Conservation (phyloP, 192 early-diverging fungal genomes). For the Coemansia asiatica region DNA sequence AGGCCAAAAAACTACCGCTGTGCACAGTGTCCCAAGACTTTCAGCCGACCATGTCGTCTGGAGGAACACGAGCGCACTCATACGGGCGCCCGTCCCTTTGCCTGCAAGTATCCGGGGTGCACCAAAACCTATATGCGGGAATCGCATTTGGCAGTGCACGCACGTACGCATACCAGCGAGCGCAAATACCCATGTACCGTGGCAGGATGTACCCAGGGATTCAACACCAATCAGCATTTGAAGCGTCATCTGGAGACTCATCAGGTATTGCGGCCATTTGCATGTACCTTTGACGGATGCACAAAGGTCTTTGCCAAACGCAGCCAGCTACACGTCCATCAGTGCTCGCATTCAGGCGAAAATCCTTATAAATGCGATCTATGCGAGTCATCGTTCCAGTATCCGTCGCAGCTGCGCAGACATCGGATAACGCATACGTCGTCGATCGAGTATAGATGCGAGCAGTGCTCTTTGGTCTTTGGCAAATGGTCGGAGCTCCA, state of each 20-base stretch:
- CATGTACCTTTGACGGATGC: slow-evolving; percentile 39
- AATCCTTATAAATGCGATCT: slow-evolving; percentile 43
- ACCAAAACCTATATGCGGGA: slow-evolving; percentile 69
- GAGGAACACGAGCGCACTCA: slow-evolving; percentile 68
- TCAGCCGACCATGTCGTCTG: slow-evolving; percentile 32
- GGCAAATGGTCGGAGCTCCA: slow-evolving; percentile 54
- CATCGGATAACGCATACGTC: slow-evolving; percentile 27
- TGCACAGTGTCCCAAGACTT: slow-evolving; percentile 27
- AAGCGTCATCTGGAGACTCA: slow-evolving; percentile 56
- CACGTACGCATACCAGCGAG: slow-evolving; percentile 18
- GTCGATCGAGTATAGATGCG: slow-evolving; percentile 41
- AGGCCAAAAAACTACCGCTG: slow-evolving; percentile 27
- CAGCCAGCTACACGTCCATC: slow-evolving; percentile 47
- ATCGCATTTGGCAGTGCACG: slow-evolving; percentile 31
- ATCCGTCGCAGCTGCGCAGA: slow-evolving; percentile 46
- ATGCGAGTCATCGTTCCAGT: slow-evolving; percentile 36
- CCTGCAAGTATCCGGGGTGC: slow-evolving; percentile 67
- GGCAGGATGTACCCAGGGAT: slow-evolving; percentile 31
- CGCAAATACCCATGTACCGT: slow-evolving; percentile 29
- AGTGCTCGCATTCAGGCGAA: slow-evolving; percentile 40
- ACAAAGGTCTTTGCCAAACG: slow-evolving; percentile 47
- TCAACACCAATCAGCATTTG: slow-evolving; percentile 55
- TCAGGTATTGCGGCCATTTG: slow-evolving; percentile 24
- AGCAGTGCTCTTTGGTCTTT: slow-evolving; percentile 30
- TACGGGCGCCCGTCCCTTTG: slow-evolving; percentile 74